These are phyloP conservation scores for Grifola frondosa DNA, from an alignment of 1,284 basidiomycete species.

Conservation along the genomic window DNA sequence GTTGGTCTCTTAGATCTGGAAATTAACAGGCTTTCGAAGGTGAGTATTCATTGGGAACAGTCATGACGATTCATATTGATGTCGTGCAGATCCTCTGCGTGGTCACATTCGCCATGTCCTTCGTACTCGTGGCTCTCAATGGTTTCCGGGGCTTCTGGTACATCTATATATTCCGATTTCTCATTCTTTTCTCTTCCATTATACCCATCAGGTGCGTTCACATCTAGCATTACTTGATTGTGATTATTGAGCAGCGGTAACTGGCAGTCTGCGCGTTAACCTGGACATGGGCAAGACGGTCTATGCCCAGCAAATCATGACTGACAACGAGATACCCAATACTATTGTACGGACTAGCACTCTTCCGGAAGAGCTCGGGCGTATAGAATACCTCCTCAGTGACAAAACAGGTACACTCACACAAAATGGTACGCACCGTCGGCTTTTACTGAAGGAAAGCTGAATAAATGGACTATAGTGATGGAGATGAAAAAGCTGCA, in stretches of 20 bases:
- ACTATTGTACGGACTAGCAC: slow-evolving; percentile 98
- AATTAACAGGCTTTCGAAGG: slow-evolving; percentile 95
- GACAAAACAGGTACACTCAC: slow-evolving; percentile 99
- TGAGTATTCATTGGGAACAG: slow-evolving; percentile 30
- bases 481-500: slow-evolving; percentile 99
- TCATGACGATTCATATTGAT: background rate
- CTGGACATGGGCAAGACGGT: slow-evolving; percentile 99
- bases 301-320: slow-evolving; percentile 94
- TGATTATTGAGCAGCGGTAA: background rate
- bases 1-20: slow-evolving; percentile 91
- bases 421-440: slow-evolving; percentile 75
- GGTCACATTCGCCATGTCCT: slow-evolving; percentile 90
- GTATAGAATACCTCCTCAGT: slow-evolving; percentile 93
- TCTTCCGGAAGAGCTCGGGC: slow-evolving; percentile 93
- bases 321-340: slow-evolving; percentile 87
- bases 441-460: slow-evolving; percentile 4
- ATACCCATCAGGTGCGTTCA: slow-evolving; percentile 91
- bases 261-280: slow-evolving; percentile 87
- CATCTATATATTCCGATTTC: slow-evolving; percentile 94
- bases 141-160: slow-evolving; percentile 97
- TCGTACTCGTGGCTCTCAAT: slow-evolving; percentile 92
- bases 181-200: slow-evolving; percentile 98
- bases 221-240: background rate
- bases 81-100: slow-evolving; percentile 80
- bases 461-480: slow-evolving; percentile 55